Base-by-base conservation (phyloP, 208 protist species). In the Endotrypanum monterogeii region DNA sequence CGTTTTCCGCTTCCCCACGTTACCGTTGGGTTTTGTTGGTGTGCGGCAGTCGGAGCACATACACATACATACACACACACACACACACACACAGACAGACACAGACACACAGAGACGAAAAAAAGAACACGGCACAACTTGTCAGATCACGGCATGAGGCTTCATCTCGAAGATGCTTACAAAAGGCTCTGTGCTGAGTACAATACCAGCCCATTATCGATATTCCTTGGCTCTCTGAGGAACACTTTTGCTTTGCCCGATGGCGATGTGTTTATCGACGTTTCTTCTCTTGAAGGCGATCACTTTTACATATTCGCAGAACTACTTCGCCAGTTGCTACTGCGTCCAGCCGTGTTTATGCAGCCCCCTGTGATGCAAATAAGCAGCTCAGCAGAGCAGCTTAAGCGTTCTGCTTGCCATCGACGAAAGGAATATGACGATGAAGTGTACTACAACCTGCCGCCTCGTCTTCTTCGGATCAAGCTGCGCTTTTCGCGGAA, bases 181-280 rank as follows among this genome's bases (percentile, higher is more conserved):
- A 56, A 51, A 51, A 30, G 55, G 9, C 62, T 84, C 18, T 84
- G 76, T 28, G 44, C n/a, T 23, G 68, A 79, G 62, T 77, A 82
- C 63, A 63, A 81, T 67, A 71, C 61, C 0, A 66, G 46, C 16
- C 80, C 80, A 1, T 18, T 70, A 3, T 18, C 3, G 0, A 60
- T 23, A 12, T 77, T 84, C 23, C 62, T 39, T 14, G 51, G 30
- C 20, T 66, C 37, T 30, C 76, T 84, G 20, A 3, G 51, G 48
- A 74, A 70, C 71, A 74, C 78, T 6, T 74, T 69, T 54, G 70
- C 71, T 16, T 50, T 54, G 0, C 52, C 66, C 1, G 71, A 69
- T 18, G 80, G 80, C 11, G 74, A 81, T 48, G 76, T 80, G 0
- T 82, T 78, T 62, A 68, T 84, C 28, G 80, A 84, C 23, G 80